phyloP scores from a whole-genome alignment of 2,329 filamentous ascomycete species.

The Arthrobotrys conoides region DNA sequence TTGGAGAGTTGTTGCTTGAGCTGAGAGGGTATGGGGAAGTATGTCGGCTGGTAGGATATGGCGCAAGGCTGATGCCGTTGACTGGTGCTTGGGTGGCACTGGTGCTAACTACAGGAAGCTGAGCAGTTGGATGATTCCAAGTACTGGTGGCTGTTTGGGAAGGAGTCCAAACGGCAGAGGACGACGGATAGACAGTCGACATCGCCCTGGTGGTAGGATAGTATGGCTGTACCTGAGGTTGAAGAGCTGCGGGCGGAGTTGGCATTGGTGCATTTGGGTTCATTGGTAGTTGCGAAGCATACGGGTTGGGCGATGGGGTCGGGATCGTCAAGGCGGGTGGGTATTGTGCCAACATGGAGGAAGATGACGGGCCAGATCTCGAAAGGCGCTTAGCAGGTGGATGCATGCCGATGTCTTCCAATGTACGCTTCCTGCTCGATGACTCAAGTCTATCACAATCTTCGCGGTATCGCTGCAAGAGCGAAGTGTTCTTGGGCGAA shows the following conservation, averaged over 20 bases:
- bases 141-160: conserved; percentile 67
- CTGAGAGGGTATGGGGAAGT: conserved; percentile 63
- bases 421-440: conserved; percentile 68
- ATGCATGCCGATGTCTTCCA: conserved; percentile 67
- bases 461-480: conserved; percentile 65
- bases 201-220: conserved; percentile 78
- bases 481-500: conserved; percentile 64
- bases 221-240: conserved; percentile 46
- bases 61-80: conserved; percentile 41
- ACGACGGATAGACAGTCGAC: conserved; percentile 79
- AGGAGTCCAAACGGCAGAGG: conserved; percentile 71
- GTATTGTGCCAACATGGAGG: conserved; percentile 67
- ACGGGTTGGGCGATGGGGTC: conserved; percentile 70
- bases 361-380: conserved; percentile 65
- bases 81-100: conserved; percentile 64
- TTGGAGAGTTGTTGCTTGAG: conserved; percentile 67
- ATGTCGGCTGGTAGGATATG: conserved; percentile 61
- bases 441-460: conserved; percentile 64
- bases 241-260: conserved; percentile 61
- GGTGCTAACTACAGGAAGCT: conserved; percentile 65
- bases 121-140: conserved; percentile 64
- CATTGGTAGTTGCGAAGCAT: conserved; percentile 65
- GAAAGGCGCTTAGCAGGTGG: conserved; percentile 72
- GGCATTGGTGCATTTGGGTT: conserved; percentile 69
- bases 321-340: conserved; percentile 71